Conservation (phyloP, 495 filamentous ascomycete species). For the Trichocladium uniseriatum region DNA sequence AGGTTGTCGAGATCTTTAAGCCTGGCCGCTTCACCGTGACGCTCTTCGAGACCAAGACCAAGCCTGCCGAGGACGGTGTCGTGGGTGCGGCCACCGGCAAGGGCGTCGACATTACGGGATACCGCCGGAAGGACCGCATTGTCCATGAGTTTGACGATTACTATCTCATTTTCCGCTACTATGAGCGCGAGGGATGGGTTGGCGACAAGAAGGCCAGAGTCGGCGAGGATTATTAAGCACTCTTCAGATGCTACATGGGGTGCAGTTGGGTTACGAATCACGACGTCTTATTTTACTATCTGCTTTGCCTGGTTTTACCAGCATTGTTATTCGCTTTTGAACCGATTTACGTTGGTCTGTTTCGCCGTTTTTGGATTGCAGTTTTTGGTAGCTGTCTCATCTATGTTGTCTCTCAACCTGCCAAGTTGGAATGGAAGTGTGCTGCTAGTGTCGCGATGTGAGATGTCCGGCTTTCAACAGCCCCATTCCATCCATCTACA, state of each 20-base stretch:
- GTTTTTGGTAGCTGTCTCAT: too few species aligned
- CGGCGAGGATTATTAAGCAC: conserved; percentile 38
- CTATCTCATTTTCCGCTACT: conserved; percentile 93
- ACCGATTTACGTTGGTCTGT: too few species aligned
- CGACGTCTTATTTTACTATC: not conserved
- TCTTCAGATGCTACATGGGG: not conserved
- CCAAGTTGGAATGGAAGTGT: too few species aligned
- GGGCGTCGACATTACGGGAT: conserved; percentile 71
- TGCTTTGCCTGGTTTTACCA: not conserved
- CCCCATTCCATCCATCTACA: not conserved
- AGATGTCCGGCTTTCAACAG: not conserved
- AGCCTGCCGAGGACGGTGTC: conserved; percentile 36
- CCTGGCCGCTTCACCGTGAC: conserved; percentile 96
- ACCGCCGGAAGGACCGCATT: conserved; percentile 85
- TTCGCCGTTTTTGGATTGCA: too few species aligned
- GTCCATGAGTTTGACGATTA: conserved; percentile 98
- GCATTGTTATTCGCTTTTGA: too few species aligned
- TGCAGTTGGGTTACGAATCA: not conserved
- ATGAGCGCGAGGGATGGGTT: conserved; percentile 86
- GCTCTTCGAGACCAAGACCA: conserved; percentile 81
- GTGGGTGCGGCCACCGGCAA: conserved; percentile 42
- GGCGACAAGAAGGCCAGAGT: conserved; percentile 61
- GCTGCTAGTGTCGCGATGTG: too few species aligned
- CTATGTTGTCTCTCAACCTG: too few species aligned
- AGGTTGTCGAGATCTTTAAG: conserved; percentile 91